Evolutionary conservation across 2,329 filamentous ascomycete genomes (phyloP), one percentile per base, ranked within the genome.

Genomic region (Graphilbum ipis-grandicollis): DNA sequence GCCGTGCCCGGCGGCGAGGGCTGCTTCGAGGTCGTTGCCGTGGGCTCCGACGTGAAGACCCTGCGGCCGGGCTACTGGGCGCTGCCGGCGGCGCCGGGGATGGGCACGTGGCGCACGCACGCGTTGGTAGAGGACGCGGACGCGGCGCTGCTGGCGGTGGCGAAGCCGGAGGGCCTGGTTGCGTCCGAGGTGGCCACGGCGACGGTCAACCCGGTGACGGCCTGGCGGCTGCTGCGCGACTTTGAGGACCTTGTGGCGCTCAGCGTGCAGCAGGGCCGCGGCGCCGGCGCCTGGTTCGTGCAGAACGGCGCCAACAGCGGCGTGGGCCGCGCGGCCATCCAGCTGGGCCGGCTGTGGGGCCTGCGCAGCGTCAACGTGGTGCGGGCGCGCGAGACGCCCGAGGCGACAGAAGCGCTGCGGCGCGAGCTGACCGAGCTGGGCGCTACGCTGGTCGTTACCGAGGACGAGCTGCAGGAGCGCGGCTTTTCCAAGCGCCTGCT

Each of bases 231-330:
- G 76, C 68, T 98, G 40, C 74, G 75, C 39, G 81, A 88, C 52
- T 94, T 88, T 51, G 74, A 57, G 37, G 60, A 62, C 41, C 56
- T 59, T 37, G 54, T 62, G 10, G 59, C 56, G 2, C 46, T 68
- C 34, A 60, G 60, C 38, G 63, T 68, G 51, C 49, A 51, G 9
- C 52, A 58, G 10, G 63, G 60, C 35, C 64, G 63, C 39, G 62
- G 82, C 39, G 75, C 86, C 40, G 81, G 86, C 38, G 79, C 92
- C 39, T 98, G 88, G 86, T 83, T 94, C 52, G 75, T 98, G 33
- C 90, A 98, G 58, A 98, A 98, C 54, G 90, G 88, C 8, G 90
- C 88, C 29, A 98, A 98, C 57, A 84, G 76, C 31, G 90, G 85
- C 10, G 90, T 98, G 14, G 90, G 90, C 2, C 66, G 90, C 29